Conservation (phyloP, 257 asterid genomes). For the Mitragyna speciosa region DNA sequence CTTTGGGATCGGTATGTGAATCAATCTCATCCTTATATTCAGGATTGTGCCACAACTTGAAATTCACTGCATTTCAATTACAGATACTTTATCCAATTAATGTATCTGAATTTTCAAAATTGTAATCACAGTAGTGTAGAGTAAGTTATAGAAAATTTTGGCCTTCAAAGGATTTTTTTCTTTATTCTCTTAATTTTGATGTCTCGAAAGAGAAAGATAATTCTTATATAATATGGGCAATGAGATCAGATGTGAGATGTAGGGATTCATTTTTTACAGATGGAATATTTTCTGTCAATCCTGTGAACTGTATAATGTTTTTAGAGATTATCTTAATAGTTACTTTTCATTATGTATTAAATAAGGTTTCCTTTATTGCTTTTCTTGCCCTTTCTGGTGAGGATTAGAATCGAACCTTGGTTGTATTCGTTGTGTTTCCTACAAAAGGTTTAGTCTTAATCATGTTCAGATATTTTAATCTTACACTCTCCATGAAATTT, state of each 20-base stretch:
- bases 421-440: background rate
- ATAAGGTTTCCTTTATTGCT: background rate
- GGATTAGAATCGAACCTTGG: background rate
- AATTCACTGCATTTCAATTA: constrained; percentile 29
- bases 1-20: constrained; percentile 76
- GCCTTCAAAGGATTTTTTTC: constrained; percentile 28
- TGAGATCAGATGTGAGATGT: constrained; percentile 20
- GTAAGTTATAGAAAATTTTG: constrained; percentile 54
- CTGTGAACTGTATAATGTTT: constrained; percentile 9
- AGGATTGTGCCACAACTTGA: constrained; percentile 63
- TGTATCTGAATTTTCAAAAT: background rate
- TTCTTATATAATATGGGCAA: constrained; percentile 21
- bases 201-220: constrained; percentile 19
- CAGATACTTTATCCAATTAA: constrained; percentile 32
- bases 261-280: constrained; percentile 18
- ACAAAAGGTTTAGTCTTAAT: background rate
- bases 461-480: background rate
- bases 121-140: constrained; percentile 24
- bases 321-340: constrained; percentile 3
- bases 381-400: background rate
- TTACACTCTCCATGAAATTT: background rate
- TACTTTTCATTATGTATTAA: background rate
- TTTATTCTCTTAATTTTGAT: constrained; percentile 12
- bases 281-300: constrained; percentile 19
- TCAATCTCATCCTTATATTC: constrained; percentile 56